These are phyloP conservation scores for Viola pubescens DNA, from an alignment of 441 rosid genomes.

Conservation along the genomic window DNA sequence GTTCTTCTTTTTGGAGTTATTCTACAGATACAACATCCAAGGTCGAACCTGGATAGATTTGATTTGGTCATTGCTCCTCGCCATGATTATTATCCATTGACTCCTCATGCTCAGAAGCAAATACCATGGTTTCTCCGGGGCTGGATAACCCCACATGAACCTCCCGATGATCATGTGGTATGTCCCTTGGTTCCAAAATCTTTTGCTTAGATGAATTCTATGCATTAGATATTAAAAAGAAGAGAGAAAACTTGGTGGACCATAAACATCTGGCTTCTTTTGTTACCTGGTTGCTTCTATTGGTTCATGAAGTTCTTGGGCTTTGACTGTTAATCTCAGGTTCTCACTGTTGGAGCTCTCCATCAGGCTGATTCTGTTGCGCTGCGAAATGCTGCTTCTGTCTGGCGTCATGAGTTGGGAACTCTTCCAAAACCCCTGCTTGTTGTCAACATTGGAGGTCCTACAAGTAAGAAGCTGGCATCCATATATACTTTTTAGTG, in stretches of 20 bases:
- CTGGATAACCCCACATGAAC: constrained; percentile 85
- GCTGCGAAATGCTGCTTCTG: constrained; percentile 53
- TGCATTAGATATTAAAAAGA: not conserved
- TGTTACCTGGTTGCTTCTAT: not conserved
- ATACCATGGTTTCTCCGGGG: constrained; percentile 61
- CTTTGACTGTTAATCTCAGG: constrained; percentile 29
- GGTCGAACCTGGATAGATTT: constrained; percentile 64
- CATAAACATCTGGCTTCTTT: not conserved
- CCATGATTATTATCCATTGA: constrained; percentile 81
- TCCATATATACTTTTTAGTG: not conserved
- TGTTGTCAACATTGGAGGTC: constrained; percentile 85
- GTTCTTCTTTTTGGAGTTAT: constrained; percentile 1
- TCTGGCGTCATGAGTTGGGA: constrained; percentile 76
- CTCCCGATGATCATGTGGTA: constrained; percentile 76
- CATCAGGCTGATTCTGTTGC: constrained; percentile 71
- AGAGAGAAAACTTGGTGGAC: not conserved
- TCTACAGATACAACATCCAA: constrained; percentile 84
- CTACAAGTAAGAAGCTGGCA: constrained; percentile 45
- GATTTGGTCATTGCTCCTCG: constrained; percentile 85
- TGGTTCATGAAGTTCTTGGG: not conserved
- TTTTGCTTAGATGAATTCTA: not conserved
- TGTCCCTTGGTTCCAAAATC: constrained; percentile 16
- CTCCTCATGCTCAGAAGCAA: constrained; percentile 65
- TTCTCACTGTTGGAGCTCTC: constrained; percentile 79
- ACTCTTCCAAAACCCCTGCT: constrained; percentile 69